Evolutionary conservation across 805 yeast genomes (phyloP), one percentile per base, ranked within the genome.

Genomic region (Candida hungchunana): DNA sequence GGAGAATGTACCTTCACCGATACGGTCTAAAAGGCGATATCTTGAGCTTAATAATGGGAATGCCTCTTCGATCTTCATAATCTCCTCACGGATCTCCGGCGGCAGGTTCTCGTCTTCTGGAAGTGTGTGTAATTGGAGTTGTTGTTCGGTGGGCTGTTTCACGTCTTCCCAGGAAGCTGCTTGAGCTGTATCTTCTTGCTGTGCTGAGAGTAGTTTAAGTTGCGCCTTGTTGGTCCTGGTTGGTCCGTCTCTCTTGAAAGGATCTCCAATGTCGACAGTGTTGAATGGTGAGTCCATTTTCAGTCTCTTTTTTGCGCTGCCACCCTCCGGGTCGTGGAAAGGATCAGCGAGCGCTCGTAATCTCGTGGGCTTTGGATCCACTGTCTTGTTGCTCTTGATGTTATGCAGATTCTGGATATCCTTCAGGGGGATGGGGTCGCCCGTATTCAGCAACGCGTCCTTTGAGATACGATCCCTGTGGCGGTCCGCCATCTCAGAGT

Each of bases 1-100:
- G 5, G 96, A 86, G 56, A 90, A 89, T 0, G 97, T 96, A 6
- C 97, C 97, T 54, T 82, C 89, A 0, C 93, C 90, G 23, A 82
- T 69, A 35, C 60, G 57, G 32, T 63, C 67, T 30, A 63, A 39
- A 9, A 65, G 45, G 15, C 51, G 51, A 31, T 65, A 65, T 31
- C 50, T 54, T 2, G 40, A 15, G 15, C 55, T 58, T 24, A 85
- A 58, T 0, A 67, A 67, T 3, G 75, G 75, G 47, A 85, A 80
- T 19, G 75, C 67, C 23, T 62, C 63, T 34, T 72, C 73, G 9
- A 80, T 63, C 33, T 64, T 65, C 26, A 64, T 62, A 71, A 79
- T 75, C 44, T 80, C 87, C 41, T 71, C 77, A 22, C 71, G 57
- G 4, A 75, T 71, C 34, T 73, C 79, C 2, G 64, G 54, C 3